Percentiles rank a stretch among this genome's conserved stretches.
Evolutionary conservation across 2,329 filamentous ascomycete genomes (phyloP).

Genomic region (Neofusicoccum parvum): DNA sequence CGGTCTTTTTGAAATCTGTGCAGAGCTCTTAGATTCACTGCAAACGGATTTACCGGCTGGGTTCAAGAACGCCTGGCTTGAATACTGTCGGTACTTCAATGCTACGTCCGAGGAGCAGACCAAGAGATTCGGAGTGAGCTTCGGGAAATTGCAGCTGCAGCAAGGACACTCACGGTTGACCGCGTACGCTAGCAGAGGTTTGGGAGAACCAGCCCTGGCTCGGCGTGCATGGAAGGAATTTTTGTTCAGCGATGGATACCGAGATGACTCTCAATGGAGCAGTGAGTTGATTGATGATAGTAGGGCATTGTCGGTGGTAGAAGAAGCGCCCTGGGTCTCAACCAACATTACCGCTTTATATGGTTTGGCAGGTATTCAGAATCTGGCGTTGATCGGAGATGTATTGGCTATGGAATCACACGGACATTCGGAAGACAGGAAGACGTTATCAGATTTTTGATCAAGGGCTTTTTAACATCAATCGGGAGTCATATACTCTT

Average conservation of each 20-base stretch:
- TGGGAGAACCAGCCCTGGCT: slow-evolving; percentile 52
- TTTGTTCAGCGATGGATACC: slow-evolving; percentile 43
- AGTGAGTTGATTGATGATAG: slow-evolving; percentile 47
- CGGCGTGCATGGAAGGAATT: slow-evolving; percentile 59
- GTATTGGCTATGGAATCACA: no score
- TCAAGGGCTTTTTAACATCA: no score
- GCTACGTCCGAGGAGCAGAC: slow-evolving; percentile 54
- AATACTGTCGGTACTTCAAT: slow-evolving; percentile 63
- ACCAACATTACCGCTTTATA: slow-evolving; percentile 62
- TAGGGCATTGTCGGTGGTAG: slow-evolving; percentile 50
- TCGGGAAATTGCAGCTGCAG: slow-evolving; percentile 49
- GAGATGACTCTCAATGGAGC: slow-evolving; percentile 43
- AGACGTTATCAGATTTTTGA: no score
- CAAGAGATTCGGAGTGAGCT: slow-evolving; percentile 55
- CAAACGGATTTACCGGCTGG: slow-evolving; percentile 49
- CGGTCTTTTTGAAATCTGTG: slow-evolving; percentile 60
- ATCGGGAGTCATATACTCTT: no score
- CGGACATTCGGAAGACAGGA: no score
- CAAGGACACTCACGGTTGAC: slow-evolving; percentile 63
- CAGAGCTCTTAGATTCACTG: slow-evolving; percentile 57
- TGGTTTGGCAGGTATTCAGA: slow-evolving; percentile 60
- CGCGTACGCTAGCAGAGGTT: slow-evolving; percentile 53
- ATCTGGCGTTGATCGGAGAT: slow-evolving; percentile 47
- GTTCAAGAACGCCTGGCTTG: slow-evolving; percentile 59
- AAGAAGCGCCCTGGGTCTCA: slow-evolving; percentile 60